Conservation (phyloP, 306 rosid genomes). For the Parietaria judaica region DNA sequence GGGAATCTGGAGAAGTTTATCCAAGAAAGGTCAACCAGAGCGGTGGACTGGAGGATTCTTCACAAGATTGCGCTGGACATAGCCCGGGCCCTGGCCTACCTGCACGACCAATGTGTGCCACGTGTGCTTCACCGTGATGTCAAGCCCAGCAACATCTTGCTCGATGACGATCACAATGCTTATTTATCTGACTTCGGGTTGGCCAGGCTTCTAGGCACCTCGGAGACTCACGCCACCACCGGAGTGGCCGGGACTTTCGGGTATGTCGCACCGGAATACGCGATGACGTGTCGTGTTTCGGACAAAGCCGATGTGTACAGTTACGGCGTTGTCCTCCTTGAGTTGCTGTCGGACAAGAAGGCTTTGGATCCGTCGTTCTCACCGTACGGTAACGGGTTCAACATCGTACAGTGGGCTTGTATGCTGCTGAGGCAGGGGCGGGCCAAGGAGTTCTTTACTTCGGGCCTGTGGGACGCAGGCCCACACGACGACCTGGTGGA, state of each 20-base stretch:
- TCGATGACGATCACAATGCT: slow-evolving; percentile 81
- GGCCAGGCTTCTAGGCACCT: slow-evolving; percentile 90
- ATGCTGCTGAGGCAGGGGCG: slow-evolving; percentile 81
- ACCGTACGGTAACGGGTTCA: slow-evolving; percentile 78
- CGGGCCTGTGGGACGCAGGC: slow-evolving; percentile 82
- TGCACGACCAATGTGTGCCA: slow-evolving; percentile 85
- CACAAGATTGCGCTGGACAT: slow-evolving; percentile 92
- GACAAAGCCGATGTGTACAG: slow-evolving; percentile 95
- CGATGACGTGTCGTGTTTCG: slow-evolving; percentile 95
- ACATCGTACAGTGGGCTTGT: slow-evolving; percentile 85
- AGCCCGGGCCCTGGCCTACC: slow-evolving; percentile 81
- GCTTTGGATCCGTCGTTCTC: slow-evolving; percentile 90
- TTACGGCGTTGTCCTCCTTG: slow-evolving; percentile 95
- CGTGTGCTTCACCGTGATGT: slow-evolving; percentile 94
- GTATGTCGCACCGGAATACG: slow-evolving; percentile 92
- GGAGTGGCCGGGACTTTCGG: slow-evolving; percentile 98
- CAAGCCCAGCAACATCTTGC: slow-evolving; percentile 85
- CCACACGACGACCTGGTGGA: slow-evolving; percentile 81
- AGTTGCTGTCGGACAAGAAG: slow-evolving; percentile 86
- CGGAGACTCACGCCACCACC: slow-evolving; percentile 95
- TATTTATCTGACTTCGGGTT: slow-evolving; percentile 87
- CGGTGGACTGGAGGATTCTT: slow-evolving; percentile 83
- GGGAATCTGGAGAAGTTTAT: slow-evolving; percentile 87
- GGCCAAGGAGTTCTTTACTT: slow-evolving; percentile 73
- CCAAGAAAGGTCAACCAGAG: slow-evolving; percentile 84